Evolutionary conservation across 768 basidiomycete species (phyloP).

Genomic region (Russula earlei): DNA sequence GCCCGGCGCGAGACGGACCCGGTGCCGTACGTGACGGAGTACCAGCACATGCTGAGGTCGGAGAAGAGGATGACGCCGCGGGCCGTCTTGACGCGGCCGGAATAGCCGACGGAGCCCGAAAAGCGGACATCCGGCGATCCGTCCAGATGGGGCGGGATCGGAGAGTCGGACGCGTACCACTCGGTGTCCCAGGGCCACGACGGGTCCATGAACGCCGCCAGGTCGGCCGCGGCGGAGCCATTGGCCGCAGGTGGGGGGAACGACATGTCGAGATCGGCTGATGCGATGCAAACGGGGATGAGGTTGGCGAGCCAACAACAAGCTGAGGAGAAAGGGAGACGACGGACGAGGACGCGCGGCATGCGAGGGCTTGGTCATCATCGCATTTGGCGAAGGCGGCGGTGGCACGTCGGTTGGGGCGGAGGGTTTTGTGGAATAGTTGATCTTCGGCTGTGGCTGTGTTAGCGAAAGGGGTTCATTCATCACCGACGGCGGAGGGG

Average conservation of each 20-base stretch:
- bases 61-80: slow-evolving; percentile 35
- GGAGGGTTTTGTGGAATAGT: slow-evolving; percentile 9
- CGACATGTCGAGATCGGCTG: slow-evolving; percentile 25
- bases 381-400: neutral
- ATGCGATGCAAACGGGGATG: neutral
- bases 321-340: too few species aligned
- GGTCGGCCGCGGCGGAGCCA: slow-evolving; percentile 34
- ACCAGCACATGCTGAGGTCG: slow-evolving; percentile 44
- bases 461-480: neutral
- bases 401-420: neutral
- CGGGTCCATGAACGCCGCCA: slow-evolving; percentile 38
- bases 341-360: neutral
- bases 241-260: slow-evolving; percentile 28
- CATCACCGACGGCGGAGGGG: neutral
- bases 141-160: slow-evolving; percentile 29
- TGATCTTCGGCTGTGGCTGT: slow-evolving; percentile 13
- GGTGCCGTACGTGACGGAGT: slow-evolving; percentile 32
- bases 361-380: neutral
- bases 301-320: neutral
- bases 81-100: slow-evolving; percentile 27
- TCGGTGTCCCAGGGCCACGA: slow-evolving; percentile 32
- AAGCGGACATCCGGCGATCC: slow-evolving; percentile 23
- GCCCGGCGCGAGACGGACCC: slow-evolving; percentile 28
- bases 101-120: slow-evolving; percentile 25
- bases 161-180: slow-evolving; percentile 32